Evolutionary conservation across 495 filamentous ascomycete species (phyloP), one percentile per base, ranked within the genome.

Genomic region (Aspergillus sclerotiicarbonarius): DNA sequence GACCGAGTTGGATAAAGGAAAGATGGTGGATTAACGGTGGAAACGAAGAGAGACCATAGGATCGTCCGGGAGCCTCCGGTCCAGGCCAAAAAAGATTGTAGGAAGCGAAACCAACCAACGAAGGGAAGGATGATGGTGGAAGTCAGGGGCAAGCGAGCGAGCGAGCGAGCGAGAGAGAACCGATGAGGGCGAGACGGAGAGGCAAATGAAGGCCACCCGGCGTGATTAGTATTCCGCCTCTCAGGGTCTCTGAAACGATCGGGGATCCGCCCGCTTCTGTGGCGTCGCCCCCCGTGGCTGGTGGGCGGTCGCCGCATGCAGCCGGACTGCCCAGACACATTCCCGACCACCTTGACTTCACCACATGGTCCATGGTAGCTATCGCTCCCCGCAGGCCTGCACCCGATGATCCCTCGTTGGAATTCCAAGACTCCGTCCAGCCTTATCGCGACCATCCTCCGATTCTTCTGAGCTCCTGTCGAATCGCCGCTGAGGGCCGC

Each of bases 41-140:
- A 58, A 63, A 56, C 51, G 13, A 51, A 54, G 55, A 63, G 52
- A 51, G 67, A 67, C 47, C 71, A 75, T 72, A 67, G 65, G 69
- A 57, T 59, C 68, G 47, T 63, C 67, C 58, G 54, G 50, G 53
- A 65, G 55, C 53, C 53, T 64, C 65, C 56, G 60, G 60, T 57
- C 62, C 62, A 67, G 53, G 56, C 63, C 65, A 65, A 45, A 53
- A 62, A 59, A 46, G 62, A 61, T 59, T 62, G 54, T 56, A 53
- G 44, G 54, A 48, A 44, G 45, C 56, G 20, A 56, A 49, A 54
- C 18, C 53, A 46, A 53, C 21, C 44, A 58, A 33, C 44, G 29
- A 64, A 54, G 49, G 54, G 41, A 56, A 59, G 31, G 53, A 57
- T 25, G 43, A 47, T 46, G 35, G 39, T 29, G 35, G 47, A 18